Evolutionary conservation across 2,329 filamentous ascomycete genomes (phyloP), one percentile per base, ranked within the genome.

Genomic region (Monilinia fructigena): DNA sequence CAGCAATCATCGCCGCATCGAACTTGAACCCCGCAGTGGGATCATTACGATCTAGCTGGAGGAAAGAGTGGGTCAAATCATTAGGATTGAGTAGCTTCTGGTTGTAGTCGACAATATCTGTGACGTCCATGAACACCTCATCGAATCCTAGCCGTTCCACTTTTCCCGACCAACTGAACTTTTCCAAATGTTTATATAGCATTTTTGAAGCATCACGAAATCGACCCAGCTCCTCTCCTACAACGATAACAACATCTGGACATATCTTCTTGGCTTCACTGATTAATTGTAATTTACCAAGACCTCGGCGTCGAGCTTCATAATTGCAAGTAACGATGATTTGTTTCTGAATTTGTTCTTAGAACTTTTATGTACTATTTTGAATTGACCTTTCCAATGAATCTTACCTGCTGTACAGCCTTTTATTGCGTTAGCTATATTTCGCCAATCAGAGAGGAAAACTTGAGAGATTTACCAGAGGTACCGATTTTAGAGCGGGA

Each of bases 291-390:
- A 98, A 83, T 80, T 99, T 98, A 77, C 85, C 82, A 64, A 93
- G 82, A 64, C 86, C 87, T n/a, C 79, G 84, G 62, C 86, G 81
- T 47, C 94, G 87, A 28, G 94, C 94, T 75, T 91, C 91, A 77
- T 98, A 98, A 79, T 98, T 98, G 83, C 92, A 96, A 5, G 93
- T 96, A 28, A 93, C 92, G 52, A 95, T 83, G 65, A 97, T 97
- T 76, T 74, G 72, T 65, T 75, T 75, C 72, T 74, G 28, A 50
- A 55, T 77, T 93, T 14, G 54, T 54, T 56, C n/a, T 62, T 26
- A 50, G 64, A 55, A 48, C 10, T 38, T 53, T 8, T 38, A 61
- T 26, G 35, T 31, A 12, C 47, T 40, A 18, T 42, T 60, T 35
- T 48, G 47, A 35, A 14, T 50, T 14, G 50, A 14, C 38, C 47